Evolutionary conservation across 1,284 basidiomycete species (phyloP).

Genomic region (Violaceomyces palustris): DNA sequence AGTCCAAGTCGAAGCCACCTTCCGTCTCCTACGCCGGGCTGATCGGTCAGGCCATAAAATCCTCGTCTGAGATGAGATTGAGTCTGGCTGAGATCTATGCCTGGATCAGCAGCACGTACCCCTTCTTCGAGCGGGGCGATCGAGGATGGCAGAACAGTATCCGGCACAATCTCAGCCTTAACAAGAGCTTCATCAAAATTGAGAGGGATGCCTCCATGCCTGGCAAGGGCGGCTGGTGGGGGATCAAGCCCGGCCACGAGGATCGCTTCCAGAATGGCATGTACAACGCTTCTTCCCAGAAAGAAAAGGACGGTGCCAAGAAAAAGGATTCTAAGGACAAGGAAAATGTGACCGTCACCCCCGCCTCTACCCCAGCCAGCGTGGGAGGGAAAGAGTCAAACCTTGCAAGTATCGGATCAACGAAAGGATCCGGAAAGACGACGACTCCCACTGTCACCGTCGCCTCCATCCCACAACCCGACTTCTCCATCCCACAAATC

Average conservation of each 20-base stretch:
- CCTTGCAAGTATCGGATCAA: not conserved
- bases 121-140: slow-evolving; percentile 85
- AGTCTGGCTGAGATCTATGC: slow-evolving; percentile 93
- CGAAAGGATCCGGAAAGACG: not conserved
- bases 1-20: slow-evolving; percentile 40
- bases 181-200: slow-evolving; percentile 69
- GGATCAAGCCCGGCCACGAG: slow-evolving; percentile 51
- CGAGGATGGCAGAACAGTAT: slow-evolving; percentile 93
- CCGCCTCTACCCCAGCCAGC: not conserved
- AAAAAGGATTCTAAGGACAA: slow-evolving; percentile 2
- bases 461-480: not conserved
- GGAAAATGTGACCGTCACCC: not conserved
- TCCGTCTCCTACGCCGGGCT: slow-evolving; percentile 78
- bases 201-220: slow-evolving; percentile 51
- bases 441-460: not conserved
- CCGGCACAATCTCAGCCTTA: slow-evolving; percentile 80
- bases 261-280: slow-evolving; percentile 45
- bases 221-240: slow-evolving; percentile 56
- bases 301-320: slow-evolving; percentile 29
- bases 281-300: slow-evolving; percentile 30
- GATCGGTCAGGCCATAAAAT: slow-evolving; percentile 87
- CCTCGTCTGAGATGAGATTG: slow-evolving; percentile 74
- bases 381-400: not conserved
- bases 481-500: too few species aligned
- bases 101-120: slow-evolving; percentile 88